Evolutionary conservation across 2,329 filamentous ascomycete genomes (phyloP).

Genomic region (Pestalotiopsis sp.): DNA sequence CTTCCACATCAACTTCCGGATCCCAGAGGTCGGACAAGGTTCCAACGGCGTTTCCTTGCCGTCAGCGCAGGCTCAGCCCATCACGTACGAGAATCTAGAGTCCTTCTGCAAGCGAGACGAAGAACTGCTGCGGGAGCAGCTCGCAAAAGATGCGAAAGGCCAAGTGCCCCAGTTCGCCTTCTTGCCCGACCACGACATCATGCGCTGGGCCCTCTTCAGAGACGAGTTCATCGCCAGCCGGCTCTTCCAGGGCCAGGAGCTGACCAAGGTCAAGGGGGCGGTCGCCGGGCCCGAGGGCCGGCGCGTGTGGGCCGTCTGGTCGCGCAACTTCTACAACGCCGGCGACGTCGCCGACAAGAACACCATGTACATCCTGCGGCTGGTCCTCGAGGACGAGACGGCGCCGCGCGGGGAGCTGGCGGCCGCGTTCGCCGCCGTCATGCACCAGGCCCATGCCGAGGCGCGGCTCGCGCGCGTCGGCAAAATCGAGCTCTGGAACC

Average conservation of each 20-base stretch:
- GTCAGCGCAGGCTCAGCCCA: constrained; percentile 35
- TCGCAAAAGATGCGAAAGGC: constrained; percentile 41
- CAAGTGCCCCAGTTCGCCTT: constrained; percentile 64
- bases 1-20: constrained; percentile 68
- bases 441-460: constrained; percentile 69
- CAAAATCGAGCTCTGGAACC: constrained; percentile 83
- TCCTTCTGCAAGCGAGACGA: constrained; percentile 68
- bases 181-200: constrained; percentile 66
- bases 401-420: constrained; percentile 45
- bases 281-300: constrained; percentile 55
- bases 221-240: constrained; percentile 76
- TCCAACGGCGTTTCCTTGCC: constrained; percentile 17
- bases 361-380: constrained; percentile 68
- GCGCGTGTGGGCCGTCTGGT: constrained; percentile 77
- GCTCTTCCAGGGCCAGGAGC: constrained; percentile 49
- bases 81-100: constrained; percentile 64
- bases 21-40: constrained; percentile 31
- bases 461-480: constrained; percentile 72
- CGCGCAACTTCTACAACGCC: constrained; percentile 64
- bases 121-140: constrained; percentile 55
- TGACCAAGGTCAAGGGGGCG: constrained; percentile 64
- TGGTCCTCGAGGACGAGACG: constrained; percentile 60
- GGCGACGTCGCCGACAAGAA: constrained; percentile 60
- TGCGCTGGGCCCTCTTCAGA: constrained; percentile 78
- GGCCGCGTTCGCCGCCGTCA: constrained; percentile 61